Evolutionary conservation across 371 early-diverging fungal genomes (phyloP).

Genomic region (Modicella reniformis): DNA sequence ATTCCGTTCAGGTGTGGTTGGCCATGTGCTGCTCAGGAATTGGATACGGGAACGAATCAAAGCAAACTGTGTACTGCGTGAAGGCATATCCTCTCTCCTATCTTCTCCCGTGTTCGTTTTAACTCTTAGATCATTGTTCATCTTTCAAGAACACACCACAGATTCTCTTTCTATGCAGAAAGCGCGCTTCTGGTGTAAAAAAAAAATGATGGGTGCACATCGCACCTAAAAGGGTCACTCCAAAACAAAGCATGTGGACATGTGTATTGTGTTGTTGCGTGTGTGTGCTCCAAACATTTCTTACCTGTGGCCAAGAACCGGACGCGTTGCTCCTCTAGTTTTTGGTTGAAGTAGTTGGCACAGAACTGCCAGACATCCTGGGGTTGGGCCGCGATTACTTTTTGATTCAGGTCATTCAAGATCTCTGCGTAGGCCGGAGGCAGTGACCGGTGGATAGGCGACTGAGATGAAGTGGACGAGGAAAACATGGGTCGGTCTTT

Average conservation of each 20-base stretch:
- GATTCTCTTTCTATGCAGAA: neutral
- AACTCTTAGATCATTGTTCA: neutral
- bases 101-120: slow-evolving; percentile 1
- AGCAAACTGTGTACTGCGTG: neutral
- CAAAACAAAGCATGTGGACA: neutral
- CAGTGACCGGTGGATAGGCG: slow-evolving; percentile 51
- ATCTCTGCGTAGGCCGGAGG: slow-evolving; percentile 67
- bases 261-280: too few relatives aligned
- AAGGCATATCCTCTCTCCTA: neutral
- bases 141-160: neutral
- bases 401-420: slow-evolving; percentile 69
- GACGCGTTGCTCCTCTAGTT: slow-evolving; percentile 76
- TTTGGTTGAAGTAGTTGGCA: slow-evolving; percentile 85
- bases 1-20: slow-evolving; percentile 14
- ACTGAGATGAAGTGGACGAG: slow-evolving; percentile 51
- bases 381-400: slow-evolving; percentile 71
- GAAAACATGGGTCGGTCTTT: slow-evolving; percentile 37
- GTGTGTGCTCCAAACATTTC: neutral
- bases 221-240: neutral
- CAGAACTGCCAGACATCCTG: slow-evolving; percentile 91
- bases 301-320: slow-evolving; percentile 60
- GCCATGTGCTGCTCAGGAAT: slow-evolving; percentile 24
- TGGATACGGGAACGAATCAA: slow-evolving; percentile 8
- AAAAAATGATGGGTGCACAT: neutral
- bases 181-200: neutral